Percentiles rank a stretch among this genome's conserved stretches.
phyloP scores from a whole-genome alignment of 2,329 filamentous ascomycete species.

The Amauroascus verrucosus region DNA sequence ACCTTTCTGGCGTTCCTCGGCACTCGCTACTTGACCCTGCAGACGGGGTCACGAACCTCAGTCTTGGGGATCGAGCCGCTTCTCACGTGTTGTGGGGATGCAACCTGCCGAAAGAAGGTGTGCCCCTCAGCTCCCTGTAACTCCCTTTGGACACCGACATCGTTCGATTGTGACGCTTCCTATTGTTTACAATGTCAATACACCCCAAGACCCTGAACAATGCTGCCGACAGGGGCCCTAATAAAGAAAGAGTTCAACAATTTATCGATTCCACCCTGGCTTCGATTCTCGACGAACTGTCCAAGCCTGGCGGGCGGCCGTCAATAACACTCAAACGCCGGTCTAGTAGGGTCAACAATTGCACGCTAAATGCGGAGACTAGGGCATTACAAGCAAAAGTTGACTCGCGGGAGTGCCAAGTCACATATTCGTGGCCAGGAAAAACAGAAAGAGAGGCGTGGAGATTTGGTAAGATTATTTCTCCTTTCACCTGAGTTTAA shows the following conservation, averaged over 20 bases:
- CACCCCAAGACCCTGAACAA: no score
- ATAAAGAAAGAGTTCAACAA: conserved; percentile 19
- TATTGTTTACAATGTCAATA: neutral
- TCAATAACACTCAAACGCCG: conserved; percentile 23
- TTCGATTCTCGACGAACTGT: conserved; percentile 22
- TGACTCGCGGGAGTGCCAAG: conserved; percentile 10
- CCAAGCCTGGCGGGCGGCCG: conserved; percentile 22
- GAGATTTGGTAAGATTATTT: conserved; percentile 41
- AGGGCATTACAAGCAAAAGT: conserved; percentile 22
- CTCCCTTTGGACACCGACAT: neutral
- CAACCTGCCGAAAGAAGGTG: no score
- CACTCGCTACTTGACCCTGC: no score
- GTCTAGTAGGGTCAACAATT: conserved; percentile 16
- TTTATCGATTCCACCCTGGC: conserved; percentile 26
- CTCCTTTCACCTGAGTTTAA: neutral
- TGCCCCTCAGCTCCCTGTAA: neutral
- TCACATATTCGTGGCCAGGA: conserved; percentile 46
- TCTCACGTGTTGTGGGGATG: no score
- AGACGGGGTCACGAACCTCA: no score
- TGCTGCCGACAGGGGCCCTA: neutral
- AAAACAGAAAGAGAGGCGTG: conserved; percentile 47
- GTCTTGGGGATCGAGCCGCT: no score
- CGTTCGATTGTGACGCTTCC: neutral
- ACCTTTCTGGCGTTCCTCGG: no score
- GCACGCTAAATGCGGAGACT: conserved; percentile 24